phyloP scores from a whole-genome alignment of 2,329 filamentous ascomycete species.

The Colletotrichum brevisporum region DNA sequence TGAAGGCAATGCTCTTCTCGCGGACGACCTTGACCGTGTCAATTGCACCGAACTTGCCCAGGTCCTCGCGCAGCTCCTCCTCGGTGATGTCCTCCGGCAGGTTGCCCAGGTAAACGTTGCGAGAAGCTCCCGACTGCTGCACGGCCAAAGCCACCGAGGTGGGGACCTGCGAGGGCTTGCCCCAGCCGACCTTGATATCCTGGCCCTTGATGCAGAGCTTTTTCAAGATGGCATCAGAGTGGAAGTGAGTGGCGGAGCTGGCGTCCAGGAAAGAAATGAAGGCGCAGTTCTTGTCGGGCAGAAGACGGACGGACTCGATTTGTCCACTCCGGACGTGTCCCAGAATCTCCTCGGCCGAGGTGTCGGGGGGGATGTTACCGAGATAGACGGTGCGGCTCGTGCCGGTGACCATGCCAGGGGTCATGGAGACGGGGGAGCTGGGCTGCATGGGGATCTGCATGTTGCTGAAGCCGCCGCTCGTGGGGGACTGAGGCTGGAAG shows the following conservation, averaged over 20 bases:
- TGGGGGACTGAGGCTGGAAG: conserved; percentile 91
- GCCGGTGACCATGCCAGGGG: conserved; percentile 85
- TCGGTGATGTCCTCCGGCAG: conserved; percentile 90
- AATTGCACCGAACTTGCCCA: conserved; percentile 96
- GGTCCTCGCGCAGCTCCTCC: conserved; percentile 92
- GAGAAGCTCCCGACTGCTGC: conserved; percentile 95
- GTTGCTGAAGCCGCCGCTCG: conserved; percentile 75
- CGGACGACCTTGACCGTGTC: conserved; percentile 98
- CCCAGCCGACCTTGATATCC: conserved; percentile 99
- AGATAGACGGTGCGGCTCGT: conserved; percentile 98
- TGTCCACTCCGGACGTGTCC: conserved; percentile 97
- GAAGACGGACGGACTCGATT: conserved; percentile 96
- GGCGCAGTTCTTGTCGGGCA: conserved; percentile 99
- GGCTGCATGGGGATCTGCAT: conserved; percentile 71
- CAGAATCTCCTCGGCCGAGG: conserved; percentile 94
- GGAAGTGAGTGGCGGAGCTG: conserved; percentile 98
- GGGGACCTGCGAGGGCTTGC: conserved; percentile 97
- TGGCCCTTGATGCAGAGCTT: conserved; percentile 98
- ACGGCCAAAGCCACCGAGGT: conserved; percentile 98
- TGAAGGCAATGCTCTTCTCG: conserved; percentile 97
- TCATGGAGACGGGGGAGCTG: conserved; percentile 81
- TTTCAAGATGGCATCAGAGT: conserved; percentile 99
- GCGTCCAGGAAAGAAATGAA: conserved; percentile 99
- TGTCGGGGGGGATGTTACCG: conserved; percentile 98
- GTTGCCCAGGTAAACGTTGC: conserved; percentile 97